Evolutionary conservation across 129 eudicot species (phyloP), one percentile per base, ranked within the genome.

Genomic region (Chrysanthemum lavandulifolium): DNA sequence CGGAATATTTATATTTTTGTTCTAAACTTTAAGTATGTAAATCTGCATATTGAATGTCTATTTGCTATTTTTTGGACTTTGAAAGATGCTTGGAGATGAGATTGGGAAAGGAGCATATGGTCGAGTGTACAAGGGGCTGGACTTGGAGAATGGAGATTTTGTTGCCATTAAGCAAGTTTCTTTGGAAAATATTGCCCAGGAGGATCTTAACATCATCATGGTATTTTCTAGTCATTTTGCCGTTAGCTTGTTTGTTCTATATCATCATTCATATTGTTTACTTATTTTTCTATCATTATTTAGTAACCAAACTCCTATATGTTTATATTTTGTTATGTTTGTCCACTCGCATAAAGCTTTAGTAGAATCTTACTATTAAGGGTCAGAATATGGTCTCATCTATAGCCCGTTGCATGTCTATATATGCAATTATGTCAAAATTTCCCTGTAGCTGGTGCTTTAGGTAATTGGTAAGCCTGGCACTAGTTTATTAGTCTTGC

Each of bases 61-160:
- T 72, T 3, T 48, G 13, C 53, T 56, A 13, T 61, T 50, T 15
- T 50, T 15, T 62, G 77, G 62, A 62, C 19, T 48, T 71, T 79
- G 61, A 61, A 69, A 94, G 98, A 90, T 90, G 88, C 92, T 94
- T 83, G 98, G 97, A 55, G 98, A 94, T 87, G 98, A 94, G 80
- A 94, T 94, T 23, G 98, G 98, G 61, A 94, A 94, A 84, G 98
- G 98, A 65, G 98, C 98, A 21, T 88, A 94, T 69, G 98, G 98
- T 71, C 85, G 98, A 82, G 98, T 94, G 6, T 94, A 94, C 90
- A 94, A 94, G 85, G 98, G 98, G 6, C 81, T 94, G 92, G 98
- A 94, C 79, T 86, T 90, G 90, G 96, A 90, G 82, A 90, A 94
- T 82, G 98, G 96, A 64, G 98, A 94, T 76, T 94, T 94, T 76